A percentile compares a stretch with the other conserved stretches of the same genome.
phyloP scores from a whole-genome alignment of 352 stramenopile species.

The Pythium rishiriense region DNA sequence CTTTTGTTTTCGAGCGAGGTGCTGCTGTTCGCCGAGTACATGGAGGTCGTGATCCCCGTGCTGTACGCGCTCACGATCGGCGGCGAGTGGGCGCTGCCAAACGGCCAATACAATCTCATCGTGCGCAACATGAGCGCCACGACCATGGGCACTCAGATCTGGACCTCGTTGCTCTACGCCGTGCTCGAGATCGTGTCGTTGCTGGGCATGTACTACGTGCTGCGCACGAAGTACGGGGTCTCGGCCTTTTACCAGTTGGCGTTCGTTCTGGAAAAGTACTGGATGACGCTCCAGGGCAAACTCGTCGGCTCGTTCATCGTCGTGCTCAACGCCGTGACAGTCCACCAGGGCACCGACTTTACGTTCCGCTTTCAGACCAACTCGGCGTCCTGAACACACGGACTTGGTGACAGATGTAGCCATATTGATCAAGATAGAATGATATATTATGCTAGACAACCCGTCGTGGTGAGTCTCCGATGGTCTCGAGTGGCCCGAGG shows the following conservation, averaged over 20 bases:
- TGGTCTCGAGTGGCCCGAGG: no score
- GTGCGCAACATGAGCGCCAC: slow-evolving; percentile 1
- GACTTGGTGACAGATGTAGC: not conserved
- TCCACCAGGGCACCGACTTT: slow-evolving; percentile 11
- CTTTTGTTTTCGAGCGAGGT: slow-evolving; percentile 26
- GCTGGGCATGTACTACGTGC: slow-evolving; percentile 25
- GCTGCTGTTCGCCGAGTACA: slow-evolving; percentile 37
- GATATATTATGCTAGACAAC: not conserved
- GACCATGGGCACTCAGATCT: not conserved
- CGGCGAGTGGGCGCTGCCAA: slow-evolving; percentile 11
- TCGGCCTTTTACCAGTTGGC: slow-evolving; percentile 32
- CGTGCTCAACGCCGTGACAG: slow-evolving; percentile 1
- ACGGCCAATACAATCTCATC: slow-evolving; percentile 22
- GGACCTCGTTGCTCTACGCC: slow-evolving; percentile 30
- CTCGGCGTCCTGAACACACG: not conserved
- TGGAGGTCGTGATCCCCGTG: slow-evolving; percentile 29
- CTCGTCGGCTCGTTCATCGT: slow-evolving; percentile 28
- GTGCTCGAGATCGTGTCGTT: slow-evolving; percentile 38
- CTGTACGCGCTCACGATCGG: slow-evolving; percentile 9
- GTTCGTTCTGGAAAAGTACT: slow-evolving; percentile 41
- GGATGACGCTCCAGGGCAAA: slow-evolving; percentile 38
- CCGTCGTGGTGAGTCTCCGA: no score
- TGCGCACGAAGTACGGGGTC: slow-evolving; percentile 32
- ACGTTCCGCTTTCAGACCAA: not conserved
- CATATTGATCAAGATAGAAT: not conserved